Evolutionary conservation across 768 basidiomycete genomes (phyloP).

Genomic region (Harrya chromipes): DNA sequence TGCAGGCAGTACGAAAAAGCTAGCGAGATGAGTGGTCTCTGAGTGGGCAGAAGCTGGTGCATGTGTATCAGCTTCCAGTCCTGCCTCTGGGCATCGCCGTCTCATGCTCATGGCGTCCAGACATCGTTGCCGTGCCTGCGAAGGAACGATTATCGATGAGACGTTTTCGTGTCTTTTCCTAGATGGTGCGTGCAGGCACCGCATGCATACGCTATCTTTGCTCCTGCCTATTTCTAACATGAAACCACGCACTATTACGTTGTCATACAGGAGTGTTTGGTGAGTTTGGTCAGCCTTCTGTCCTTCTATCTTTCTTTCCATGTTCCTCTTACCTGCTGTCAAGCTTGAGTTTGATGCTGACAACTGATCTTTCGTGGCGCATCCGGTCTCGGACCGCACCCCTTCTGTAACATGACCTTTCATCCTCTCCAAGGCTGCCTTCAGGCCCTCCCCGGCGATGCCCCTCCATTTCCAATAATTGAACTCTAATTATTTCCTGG

Average conservation of each 20-base stretch:
- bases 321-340: slow-evolving; percentile 5
- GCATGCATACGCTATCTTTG: slow-evolving; percentile 24
- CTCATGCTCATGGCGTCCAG: slow-evolving; percentile 11
- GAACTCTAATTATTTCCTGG: slow-evolving; percentile 19
- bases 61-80: slow-evolving; percentile 26
- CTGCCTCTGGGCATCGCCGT: slow-evolving; percentile 24
- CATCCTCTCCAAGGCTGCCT: slow-evolving; percentile 9
- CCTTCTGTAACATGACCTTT: slow-evolving; percentile 8
- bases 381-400: slow-evolving; percentile 1
- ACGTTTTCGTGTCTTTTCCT: slow-evolving; percentile 12
- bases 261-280: slow-evolving; percentile 13
- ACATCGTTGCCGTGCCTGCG: slow-evolving; percentile 11
- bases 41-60: slow-evolving; percentile 28
- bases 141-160: slow-evolving; percentile 14
- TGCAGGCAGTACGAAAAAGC: slow-evolving; percentile 15
- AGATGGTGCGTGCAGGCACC: slow-evolving; percentile 14
- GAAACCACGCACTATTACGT: slow-evolving; percentile 22
- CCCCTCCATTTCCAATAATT: slow-evolving; percentile 26
- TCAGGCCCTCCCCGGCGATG: slow-evolving; percentile 6
- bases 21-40: slow-evolving; percentile 27
- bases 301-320: slow-evolving; percentile 12
- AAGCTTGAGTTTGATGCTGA: slow-evolving; percentile 20
- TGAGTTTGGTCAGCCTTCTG: slow-evolving; percentile 2
- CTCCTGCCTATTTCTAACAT: slow-evolving; percentile 17
- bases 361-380: not conserved